These are phyloP conservation scores for Diospyros lotus DNA, from an alignment of 148 eudicot genomes.

Conservation along the genomic window DNA sequence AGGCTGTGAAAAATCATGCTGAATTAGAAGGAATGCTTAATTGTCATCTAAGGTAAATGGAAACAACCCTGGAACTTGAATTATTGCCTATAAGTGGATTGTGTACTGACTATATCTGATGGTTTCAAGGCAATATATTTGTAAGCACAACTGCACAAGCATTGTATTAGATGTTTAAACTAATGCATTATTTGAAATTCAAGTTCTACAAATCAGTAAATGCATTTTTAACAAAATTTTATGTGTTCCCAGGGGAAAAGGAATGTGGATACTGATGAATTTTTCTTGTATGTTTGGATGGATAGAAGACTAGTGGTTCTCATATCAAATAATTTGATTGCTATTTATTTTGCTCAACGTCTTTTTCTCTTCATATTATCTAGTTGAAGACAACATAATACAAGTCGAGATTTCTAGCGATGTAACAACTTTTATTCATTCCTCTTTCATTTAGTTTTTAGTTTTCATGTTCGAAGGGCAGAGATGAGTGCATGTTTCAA, in stretches of 20 bases:
- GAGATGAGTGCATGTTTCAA: too few relatives aligned
- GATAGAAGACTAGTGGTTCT: too few relatives aligned
- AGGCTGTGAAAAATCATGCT: slow-evolving; percentile 84
- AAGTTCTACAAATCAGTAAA: not conserved
- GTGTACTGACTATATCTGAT: not conserved
- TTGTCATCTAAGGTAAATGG: slow-evolving; percentile 73
- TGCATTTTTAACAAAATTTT: not conserved
- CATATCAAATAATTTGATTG: too few relatives aligned
- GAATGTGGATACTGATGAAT: not conserved
- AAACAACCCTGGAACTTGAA: slow-evolving; percentile 1
- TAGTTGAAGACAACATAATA: too few relatives aligned
- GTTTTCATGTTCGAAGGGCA: too few relatives aligned
- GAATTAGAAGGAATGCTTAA: slow-evolving; percentile 88
- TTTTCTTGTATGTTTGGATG: not conserved
- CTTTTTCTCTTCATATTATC: too few relatives aligned
- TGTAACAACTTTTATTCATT: too few relatives aligned
- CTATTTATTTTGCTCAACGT: too few relatives aligned
- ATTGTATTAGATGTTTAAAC: not conserved
- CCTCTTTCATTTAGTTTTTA: too few relatives aligned
- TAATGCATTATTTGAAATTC: not conserved
- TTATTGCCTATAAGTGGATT: not conserved
- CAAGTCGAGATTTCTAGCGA: too few relatives aligned
- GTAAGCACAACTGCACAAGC: not conserved
- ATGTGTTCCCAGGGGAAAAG: not conserved
- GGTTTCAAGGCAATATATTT: not conserved